Evolutionary conservation across 2,329 filamentous ascomycete species (phyloP).

Genomic region (Huntiella bhutanensis): DNA sequence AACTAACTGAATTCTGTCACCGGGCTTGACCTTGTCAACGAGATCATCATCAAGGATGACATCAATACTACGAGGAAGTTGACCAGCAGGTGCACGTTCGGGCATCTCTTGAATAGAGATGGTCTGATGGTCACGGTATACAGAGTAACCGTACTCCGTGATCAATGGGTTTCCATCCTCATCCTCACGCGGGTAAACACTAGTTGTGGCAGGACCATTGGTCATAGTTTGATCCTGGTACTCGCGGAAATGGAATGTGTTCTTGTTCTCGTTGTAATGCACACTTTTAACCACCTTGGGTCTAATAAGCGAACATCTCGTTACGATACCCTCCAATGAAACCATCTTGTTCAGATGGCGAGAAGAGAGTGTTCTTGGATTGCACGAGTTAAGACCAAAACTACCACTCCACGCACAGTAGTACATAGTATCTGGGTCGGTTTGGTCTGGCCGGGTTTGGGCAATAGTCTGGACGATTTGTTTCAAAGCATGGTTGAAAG

Average conservation of each 20-base stretch:
- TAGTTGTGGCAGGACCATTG: constrained; percentile 70
- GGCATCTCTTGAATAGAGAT: constrained; percentile 99
- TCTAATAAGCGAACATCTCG: constrained; percentile 81
- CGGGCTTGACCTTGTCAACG: constrained; percentile 85
- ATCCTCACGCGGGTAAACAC: constrained; percentile 86
- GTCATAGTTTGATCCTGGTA: constrained; percentile 98
- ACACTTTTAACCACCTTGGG: constrained; percentile 98
- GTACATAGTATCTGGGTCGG: constrained; percentile 62
- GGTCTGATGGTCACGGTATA: constrained; percentile 90
- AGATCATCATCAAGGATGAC: constrained; percentile 94
- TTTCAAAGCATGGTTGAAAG: constrained; percentile 81
- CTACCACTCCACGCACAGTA: constrained; percentile 96
- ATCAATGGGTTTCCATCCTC: constrained; percentile 79
- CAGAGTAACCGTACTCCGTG: constrained; percentile 91
- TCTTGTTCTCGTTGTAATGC: constrained; percentile 77
- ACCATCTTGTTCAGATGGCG: constrained; percentile 91
- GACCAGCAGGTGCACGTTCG: constrained; percentile 82
- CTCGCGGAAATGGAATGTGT: constrained; percentile 73
- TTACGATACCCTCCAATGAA: constrained; percentile 92
- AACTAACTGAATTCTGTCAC: constrained; percentile 91
- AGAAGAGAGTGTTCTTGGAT: constrained; percentile 79
- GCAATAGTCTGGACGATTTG: constrained; percentile 68
- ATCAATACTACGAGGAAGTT: constrained; percentile 86
- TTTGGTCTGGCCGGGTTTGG: constrained; percentile 56
- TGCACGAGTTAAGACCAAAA: constrained; percentile 88